Conservation (phyloP, 805 yeast species). For the Teunomyces barrocoloradensis region DNA sequence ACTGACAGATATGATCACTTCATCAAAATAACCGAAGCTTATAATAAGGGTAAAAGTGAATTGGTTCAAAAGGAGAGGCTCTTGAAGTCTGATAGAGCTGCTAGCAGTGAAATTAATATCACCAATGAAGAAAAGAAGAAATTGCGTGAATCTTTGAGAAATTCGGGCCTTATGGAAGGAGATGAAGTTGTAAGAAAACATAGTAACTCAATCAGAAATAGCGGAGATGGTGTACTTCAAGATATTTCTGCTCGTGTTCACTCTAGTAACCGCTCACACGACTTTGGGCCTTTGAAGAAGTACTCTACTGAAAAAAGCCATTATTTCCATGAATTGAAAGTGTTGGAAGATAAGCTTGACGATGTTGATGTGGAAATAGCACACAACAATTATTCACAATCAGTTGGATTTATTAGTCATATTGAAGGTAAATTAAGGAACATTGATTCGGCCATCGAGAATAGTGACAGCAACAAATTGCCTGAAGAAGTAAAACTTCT, state of each 20-base stretch:
- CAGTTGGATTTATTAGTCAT: constrained; percentile 41
- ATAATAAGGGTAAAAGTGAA: constrained; percentile 61
- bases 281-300: constrained; percentile 23
- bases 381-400: constrained; percentile 50
- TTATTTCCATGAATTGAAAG: constrained; percentile 46
- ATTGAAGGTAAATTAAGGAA: constrained; percentile 31
- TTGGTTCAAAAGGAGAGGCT: constrained; percentile 29
- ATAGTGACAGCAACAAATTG: constrained; percentile 10
- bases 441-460: constrained; percentile 25
- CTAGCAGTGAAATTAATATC: constrained; percentile 12
- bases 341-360: constrained; percentile 60
- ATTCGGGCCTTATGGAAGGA: constrained; percentile 47
- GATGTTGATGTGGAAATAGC: constrained; percentile 68
- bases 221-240: constrained; percentile 47
- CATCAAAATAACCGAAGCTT: constrained; percentile 51
- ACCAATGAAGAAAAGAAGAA: constrained; percentile 38
- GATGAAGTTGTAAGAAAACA: constrained; percentile 29
- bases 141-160: constrained; percentile 45
- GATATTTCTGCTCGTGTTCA: constrained; percentile 62
- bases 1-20: constrained; percentile 61
- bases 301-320: constrained; percentile 24
- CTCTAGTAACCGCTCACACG: constrained; percentile 54
- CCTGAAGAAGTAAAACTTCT: constrained; percentile 28
- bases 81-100: constrained; percentile 13
- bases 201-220: constrained; percentile 26